Base-by-base conservation (phyloP, 1,284 basidiomycete genomes). In the Ustilago nuda region DNA sequence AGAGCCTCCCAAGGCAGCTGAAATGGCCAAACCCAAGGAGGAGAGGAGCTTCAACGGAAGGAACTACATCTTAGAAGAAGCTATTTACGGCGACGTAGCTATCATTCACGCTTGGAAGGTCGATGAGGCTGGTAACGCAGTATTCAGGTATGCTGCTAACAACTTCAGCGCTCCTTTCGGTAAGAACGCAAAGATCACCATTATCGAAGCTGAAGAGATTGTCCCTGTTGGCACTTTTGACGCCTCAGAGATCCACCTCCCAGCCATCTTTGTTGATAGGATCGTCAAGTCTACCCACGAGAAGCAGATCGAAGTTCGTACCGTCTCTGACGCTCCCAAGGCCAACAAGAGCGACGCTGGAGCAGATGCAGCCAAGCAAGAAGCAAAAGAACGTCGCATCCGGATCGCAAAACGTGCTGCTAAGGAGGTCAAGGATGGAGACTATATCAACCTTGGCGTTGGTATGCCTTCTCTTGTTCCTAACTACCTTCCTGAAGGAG, bases 51-150 rank as follows among this genome's bases (percentile, higher is more conserved):
- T 97, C 81, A 90, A 92, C 77, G 95, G 94, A 27, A 90, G 92
- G 82, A 89, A 90, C 85, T 98, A 92, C 87, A 88, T 98, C 45
- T 89, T 98, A 81, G 95, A 99, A 87, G 91, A 92, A 30, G 91
- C 93, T 8, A 91, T 98, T 81, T 88, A 91, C 46, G 94, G 93
- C 33, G 94, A 95, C 86, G 91, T 94, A 61, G 95, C 95, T 30
- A 92, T 98, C 84, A 88, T 99, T 53, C 89, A 92, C 66, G 96
- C 94, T 8, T 97, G 94, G 94, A 98, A 97, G 87, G 95, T 92
- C 13, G 96, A 98, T 84, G 93, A 94, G 85, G 84, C 85, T 53
- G 87, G 87, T 23, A 88, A 88, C 76, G 86, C 86, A 60, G 70
- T 86, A 4, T 88, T 88, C 85, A 72, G 86, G 27, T 78, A 76